Evolutionary conservation across 352 stramenopile genomes (phyloP), one percentile per base, ranked within the genome.

Genomic region (Phytopythium sindhum): DNA sequence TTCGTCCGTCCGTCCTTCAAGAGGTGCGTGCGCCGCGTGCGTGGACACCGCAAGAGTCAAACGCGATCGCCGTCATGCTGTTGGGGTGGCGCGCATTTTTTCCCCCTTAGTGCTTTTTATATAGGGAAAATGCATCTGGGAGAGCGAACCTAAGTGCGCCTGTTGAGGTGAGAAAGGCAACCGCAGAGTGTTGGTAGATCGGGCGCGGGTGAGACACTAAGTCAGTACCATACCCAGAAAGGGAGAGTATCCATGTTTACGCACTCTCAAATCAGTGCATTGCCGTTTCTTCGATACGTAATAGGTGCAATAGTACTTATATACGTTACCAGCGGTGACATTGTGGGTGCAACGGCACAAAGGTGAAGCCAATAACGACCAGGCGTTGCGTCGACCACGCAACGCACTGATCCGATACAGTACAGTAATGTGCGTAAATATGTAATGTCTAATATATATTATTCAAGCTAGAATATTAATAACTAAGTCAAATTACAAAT

Each of bases 231-330:
- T 10, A 21, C 21, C 17, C 21, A 17, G 41, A 45, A 45, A 24
- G 4, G 21, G 19, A 24, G 4, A 10, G 42, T 24, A 50, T 31
- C 45, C 10, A 52, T 52, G 45, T 52, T 52, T 52, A 52, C 45
- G 45, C 45, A 52, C 45, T 52, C n/a, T 52, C n/a, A 52, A 52
- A 19, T 31, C 45, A 52, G 45, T 52, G 11, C 45, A 19, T 52
- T 39, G 33, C 33, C 33, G 2, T 15, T 39, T 39, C 10, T 39
- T 10, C 33, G 1, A 39, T 39, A 39, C 33, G 2, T 2, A 39
- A 15, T 2, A 14, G 10, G 1, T 14, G 3, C 12, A n/a, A 45
- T 45, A n/a, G n/a, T n/a, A 45, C 39, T 39, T 6, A 12, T 15
- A 15, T 39, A 39, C 33, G 33, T 39, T 39, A 39, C 7, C 5